phyloP scores from a whole-genome alignment of 2,329 filamentous ascomycete genomes.

The Phialocephala subalpina region DNA sequence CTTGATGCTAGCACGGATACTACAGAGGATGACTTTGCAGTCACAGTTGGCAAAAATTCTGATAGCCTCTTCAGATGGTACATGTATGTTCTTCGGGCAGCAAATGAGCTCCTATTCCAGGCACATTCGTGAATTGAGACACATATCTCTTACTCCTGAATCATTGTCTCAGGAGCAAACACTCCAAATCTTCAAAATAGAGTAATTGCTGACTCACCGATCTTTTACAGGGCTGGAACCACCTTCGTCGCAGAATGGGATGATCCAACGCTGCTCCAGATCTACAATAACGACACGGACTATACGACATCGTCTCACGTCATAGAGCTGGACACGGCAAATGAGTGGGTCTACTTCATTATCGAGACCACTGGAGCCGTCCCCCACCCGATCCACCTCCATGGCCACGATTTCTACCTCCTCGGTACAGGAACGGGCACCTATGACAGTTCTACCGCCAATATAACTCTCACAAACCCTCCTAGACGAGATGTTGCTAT shows the following conservation, averaged over 20 bases:
- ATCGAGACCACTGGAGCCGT: not conserved
- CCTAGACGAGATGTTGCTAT: slow-evolving; percentile 58
- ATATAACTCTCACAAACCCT: too few relatives aligned
- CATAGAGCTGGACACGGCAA: slow-evolving; percentile 20
- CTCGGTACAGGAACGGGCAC: too few relatives aligned
- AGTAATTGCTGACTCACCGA: too few relatives aligned
- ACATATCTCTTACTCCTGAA: too few relatives aligned
- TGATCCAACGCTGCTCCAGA: slow-evolving; percentile 48
- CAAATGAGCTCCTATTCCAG: too few relatives aligned
- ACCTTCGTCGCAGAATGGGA: slow-evolving; percentile 50
- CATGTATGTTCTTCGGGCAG: too few relatives aligned
- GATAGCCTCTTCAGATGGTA: too few relatives aligned
- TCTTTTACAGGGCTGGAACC: not conserved
- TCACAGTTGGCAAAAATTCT: slow-evolving; percentile 28
- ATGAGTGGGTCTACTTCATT: slow-evolving; percentile 9
- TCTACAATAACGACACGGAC: slow-evolving; percentile 15
- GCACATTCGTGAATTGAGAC: too few relatives aligned
- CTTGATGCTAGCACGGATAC: slow-evolving; percentile 47
- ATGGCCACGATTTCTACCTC: too few relatives aligned
- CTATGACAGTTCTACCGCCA: too few relatives aligned
- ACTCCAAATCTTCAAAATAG: too few relatives aligned
- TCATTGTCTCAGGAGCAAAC: too few relatives aligned
- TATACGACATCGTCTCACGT: slow-evolving; percentile 26
- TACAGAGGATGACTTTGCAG: slow-evolving; percentile 51
- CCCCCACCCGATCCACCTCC: slow-evolving; percentile 52